Evolutionary conservation across 208 protist genomes (phyloP), one percentile per base, ranked within the genome.

Genomic region (Trypanosoma boissoni): DNA sequence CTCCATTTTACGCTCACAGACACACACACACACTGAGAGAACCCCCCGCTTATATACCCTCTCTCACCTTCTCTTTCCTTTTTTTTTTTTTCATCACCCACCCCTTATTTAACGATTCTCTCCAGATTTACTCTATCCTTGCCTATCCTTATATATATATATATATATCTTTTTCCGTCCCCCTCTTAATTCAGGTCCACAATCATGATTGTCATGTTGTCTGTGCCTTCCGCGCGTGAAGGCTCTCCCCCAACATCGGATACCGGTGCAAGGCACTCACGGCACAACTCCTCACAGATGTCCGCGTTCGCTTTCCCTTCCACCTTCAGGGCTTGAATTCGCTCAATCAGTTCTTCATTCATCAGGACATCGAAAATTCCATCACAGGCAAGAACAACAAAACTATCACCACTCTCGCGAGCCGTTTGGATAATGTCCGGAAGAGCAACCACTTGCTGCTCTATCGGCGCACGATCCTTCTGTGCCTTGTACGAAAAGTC

Each of bases 401-500:
- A 91, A 2, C 65, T 44, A 56, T 92, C 84, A 21, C 48, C 74
- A 39, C 31, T 41, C 50, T 80, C 64, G 37, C 78, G 78, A 34
- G 66, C 49, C 6, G 66, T 70, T 2, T 45, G 43, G 29, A 90
- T 72, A 24, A 94, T 67, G 48, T 78, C 79, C 1, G 89, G 89
- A 56, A 86, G 58, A 8, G 81, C 61, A 56, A 88, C 87, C 16
- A 95, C 88, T 0, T 80, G 71, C 71, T 97, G 92, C 58, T 94
- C 67, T 36, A 54, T 50, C 18, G 68, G 52, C 18, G 50, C 18
- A 6, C 72, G 58, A 5, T 76, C 63, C 20, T 58, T 52, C 56
- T 88, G 72, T 34, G 52, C 49, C 75, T 98, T 98, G 66, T 97
- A 98, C 23, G 52, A 51, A 55, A 96, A 96, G 71, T 98, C 96